Conservation (phyloP, 805 yeast genomes). For the Candida vartiovaarae region DNA sequence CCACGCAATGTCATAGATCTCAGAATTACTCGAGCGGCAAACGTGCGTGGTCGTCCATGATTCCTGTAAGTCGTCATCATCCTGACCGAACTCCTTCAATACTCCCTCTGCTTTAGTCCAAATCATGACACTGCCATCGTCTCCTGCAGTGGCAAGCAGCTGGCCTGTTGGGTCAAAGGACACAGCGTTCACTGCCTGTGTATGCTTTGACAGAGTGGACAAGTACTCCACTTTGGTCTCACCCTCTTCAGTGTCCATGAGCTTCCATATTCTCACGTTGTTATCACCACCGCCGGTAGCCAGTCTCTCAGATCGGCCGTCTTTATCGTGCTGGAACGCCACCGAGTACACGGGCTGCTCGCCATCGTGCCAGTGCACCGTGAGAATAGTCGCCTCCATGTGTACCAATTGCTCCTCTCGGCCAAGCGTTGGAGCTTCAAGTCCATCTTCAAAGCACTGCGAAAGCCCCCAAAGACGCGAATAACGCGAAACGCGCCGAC, state of each 20-base stretch:
- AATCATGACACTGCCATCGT: conserved; percentile 81
- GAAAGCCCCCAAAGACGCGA: too few species aligned
- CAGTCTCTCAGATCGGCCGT: conserved; percentile 36
- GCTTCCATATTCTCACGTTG: conserved; percentile 48
- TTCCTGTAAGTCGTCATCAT: conserved; percentile 50
- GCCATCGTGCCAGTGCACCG: conserved; percentile 71
- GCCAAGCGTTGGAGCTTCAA: too few species aligned
- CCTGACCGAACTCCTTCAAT: conserved; percentile 51
- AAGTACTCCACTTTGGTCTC: conserved; percentile 55
- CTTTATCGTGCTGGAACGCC: conserved; percentile 42
- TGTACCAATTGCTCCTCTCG: too few species aligned
- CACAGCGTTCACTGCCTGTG: conserved; percentile 91
- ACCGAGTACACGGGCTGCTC: conserved; percentile 68
- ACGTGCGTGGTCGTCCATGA: conserved; percentile 64
- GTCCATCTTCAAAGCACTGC: too few species aligned
- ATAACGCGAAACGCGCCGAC: too few species aligned
- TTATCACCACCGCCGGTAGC: conserved; percentile 96
- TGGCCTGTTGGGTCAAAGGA: conserved; percentile 70
- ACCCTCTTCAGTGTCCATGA: conserved; percentile 24
- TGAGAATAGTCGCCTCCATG: conserved; percentile 39
- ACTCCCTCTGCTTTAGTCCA: conserved; percentile 61
- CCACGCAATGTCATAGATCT: conserved; percentile 90
- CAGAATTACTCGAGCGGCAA: conserved; percentile 56
- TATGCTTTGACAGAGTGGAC: conserved; percentile 78
- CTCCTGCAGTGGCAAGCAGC: conserved; percentile 84